These are phyloP conservation scores for Mycena metata DNA, from an alignment of 768 basidiomycete species.

Conservation along the genomic window DNA sequence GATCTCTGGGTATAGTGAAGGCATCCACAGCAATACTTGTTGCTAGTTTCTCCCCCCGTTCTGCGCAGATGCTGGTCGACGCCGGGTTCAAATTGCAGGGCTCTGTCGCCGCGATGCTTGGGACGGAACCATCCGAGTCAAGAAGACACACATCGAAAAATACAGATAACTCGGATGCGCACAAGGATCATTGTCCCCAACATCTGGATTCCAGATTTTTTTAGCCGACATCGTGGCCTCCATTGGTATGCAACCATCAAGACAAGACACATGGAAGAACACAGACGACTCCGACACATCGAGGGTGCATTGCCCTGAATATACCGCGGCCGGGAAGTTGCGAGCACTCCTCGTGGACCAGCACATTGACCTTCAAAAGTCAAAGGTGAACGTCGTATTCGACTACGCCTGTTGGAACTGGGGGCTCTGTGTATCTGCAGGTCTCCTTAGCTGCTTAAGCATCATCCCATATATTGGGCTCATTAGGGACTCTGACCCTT, in stretches of 20 bases:
- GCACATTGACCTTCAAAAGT: slow-evolving; percentile 2
- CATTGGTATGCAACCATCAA: no score
- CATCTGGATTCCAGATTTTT: no score
- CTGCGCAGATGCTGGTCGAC: neutral
- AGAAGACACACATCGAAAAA: no score
- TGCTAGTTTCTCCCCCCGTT: slow-evolving; percentile 15
- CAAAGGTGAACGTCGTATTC: neutral
- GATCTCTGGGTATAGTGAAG: slow-evolving; percentile 32
- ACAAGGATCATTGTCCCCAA: no score
- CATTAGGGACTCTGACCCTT: neutral
- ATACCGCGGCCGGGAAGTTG: no score
- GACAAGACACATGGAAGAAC: no score
- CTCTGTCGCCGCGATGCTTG: neutral
- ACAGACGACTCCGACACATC: no score
- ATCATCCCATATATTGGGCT: neutral
- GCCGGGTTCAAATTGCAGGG: neutral
- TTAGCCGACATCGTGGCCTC: no score
- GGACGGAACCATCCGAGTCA: neutral
- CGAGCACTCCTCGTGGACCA: neutral
- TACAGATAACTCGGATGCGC: no score
- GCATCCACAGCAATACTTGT: slow-evolving; percentile 13
- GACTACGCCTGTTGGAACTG: neutral
- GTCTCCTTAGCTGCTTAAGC: neutral
- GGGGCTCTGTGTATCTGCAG: neutral
- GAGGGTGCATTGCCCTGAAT: no score